Conservation (phyloP, 1,284 basidiomycete genomes). For the Erythrobasidium hasegawianum region DNA sequence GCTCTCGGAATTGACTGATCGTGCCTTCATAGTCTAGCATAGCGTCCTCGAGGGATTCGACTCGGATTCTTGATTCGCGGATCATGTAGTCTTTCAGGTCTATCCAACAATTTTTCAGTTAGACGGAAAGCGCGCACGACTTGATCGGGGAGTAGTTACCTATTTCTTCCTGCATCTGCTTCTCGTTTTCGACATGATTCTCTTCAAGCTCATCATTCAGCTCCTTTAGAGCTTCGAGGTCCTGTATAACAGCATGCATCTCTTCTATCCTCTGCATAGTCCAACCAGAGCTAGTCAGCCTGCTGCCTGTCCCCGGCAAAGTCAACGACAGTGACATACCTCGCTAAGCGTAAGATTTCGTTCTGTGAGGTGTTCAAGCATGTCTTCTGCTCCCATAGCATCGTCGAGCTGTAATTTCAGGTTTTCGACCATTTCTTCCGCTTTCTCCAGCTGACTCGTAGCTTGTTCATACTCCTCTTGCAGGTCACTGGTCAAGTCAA, state of each 20-base stretch:
- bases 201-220: slow-evolving; percentile 97
- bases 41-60: slow-evolving; percentile 66
- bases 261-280: slow-evolving; percentile 83
- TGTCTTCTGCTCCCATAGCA: slow-evolving; percentile 89
- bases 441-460: slow-evolving; percentile 72
- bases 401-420: slow-evolving; percentile 93
- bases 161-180: slow-evolving; percentile 82
- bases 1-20: slow-evolving; percentile 82
- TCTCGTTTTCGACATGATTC: slow-evolving; percentile 90
- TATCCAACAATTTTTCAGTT: slow-evolving; percentile 50
- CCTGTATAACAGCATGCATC: slow-evolving; percentile 90
- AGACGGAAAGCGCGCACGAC: too few species aligned
- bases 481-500: slow-evolving; percentile 53
- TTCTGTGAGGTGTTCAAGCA: slow-evolving; percentile 92
- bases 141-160: too few species aligned
- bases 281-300: too few species aligned
- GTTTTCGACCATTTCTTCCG: slow-evolving; percentile 86
- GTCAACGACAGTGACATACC: slow-evolving; percentile 55
- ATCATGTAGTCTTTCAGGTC: slow-evolving; percentile 68
- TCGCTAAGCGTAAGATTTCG: slow-evolving; percentile 86
- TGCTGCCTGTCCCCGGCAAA: too few species aligned
- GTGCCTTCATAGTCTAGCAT: slow-evolving; percentile 81
- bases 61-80: slow-evolving; percentile 63
- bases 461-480: slow-evolving; percentile 48
- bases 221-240: slow-evolving; percentile 91